A percentile compares a stretch with the other conserved stretches of the same genome.
phyloP scores from a whole-genome alignment of 257 asterid species.

The Eucommia ulmoides region DNA sequence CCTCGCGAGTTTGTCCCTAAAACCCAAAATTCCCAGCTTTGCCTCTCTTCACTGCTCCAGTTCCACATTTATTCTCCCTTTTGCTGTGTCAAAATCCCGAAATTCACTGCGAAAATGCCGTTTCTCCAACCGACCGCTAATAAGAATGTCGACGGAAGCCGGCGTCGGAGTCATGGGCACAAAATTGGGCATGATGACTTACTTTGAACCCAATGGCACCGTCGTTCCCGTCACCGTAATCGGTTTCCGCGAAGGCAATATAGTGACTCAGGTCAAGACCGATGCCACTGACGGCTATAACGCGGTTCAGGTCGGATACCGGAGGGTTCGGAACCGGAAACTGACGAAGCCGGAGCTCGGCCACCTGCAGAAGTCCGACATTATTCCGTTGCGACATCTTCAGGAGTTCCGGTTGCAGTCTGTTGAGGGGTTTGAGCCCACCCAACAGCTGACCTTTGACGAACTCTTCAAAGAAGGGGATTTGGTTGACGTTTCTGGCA shows the following conservation, averaged over 20 bases:
- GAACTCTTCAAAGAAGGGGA: slow-evolving; percentile 84
- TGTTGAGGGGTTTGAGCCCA: slow-evolving; percentile 69
- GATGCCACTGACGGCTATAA: slow-evolving; percentile 74
- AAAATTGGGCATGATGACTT: slow-evolving; percentile 88
- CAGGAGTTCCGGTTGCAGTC: slow-evolving; percentile 73
- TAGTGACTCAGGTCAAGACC: slow-evolving; percentile 81
- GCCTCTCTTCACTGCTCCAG: not conserved
- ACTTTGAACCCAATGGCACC: slow-evolving; percentile 52
- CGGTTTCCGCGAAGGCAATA: slow-evolving; percentile 90
- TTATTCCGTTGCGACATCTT: slow-evolving; percentile 77
- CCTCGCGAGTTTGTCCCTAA: not conserved
- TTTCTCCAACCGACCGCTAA: slow-evolving; percentile 8
- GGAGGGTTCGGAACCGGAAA: slow-evolving; percentile 70
- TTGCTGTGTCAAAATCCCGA: not conserved
- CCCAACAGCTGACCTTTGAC: slow-evolving; percentile 40
- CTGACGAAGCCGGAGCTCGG: slow-evolving; percentile 91
- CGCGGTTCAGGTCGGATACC: slow-evolving; percentile 86
- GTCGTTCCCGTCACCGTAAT: slow-evolving; percentile 90
- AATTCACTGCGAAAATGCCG: not conserved
- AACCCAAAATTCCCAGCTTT: not conserved
- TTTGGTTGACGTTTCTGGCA: slow-evolving; percentile 82
- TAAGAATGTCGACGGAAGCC: slow-evolving; percentile 77
- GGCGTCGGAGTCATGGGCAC: slow-evolving; percentile 89
- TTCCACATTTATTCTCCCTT: not conserved
- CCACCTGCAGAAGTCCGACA: slow-evolving; percentile 75